phyloP scores from a whole-genome alignment of 108 stramenopile genomes.

The Fragilariopsis cylindrus region DNA sequence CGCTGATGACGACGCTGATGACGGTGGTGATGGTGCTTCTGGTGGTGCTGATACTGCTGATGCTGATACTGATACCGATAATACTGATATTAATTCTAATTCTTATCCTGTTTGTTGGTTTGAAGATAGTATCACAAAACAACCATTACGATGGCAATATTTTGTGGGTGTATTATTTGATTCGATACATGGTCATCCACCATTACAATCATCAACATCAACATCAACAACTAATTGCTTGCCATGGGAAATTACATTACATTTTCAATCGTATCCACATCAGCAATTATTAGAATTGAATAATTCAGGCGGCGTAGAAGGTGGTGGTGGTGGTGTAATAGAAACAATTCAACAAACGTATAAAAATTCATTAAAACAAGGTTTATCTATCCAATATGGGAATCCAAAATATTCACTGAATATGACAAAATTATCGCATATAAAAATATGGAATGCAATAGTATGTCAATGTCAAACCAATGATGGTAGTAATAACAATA shows the following conservation, averaged over 20 bases:
- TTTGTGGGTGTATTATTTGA: conserved; percentile 81
- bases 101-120: conserved; percentile 79
- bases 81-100: background rate
- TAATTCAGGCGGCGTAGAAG: conserved; percentile 12
- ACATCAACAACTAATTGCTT: conserved; percentile 8
- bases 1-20: background rate
- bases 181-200: conserved; percentile 1
- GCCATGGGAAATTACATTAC: conserved; percentile 80
- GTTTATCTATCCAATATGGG: conserved; percentile 68
- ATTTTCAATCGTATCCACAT: conserved; percentile 74
- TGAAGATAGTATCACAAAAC: conserved; percentile 69
- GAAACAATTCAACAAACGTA: conserved; percentile 49
- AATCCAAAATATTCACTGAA: conserved; percentile 64
- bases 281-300: conserved; percentile 56
- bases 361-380: conserved; percentile 86
- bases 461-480: conserved; percentile 40
- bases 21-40: background rate
- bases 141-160: conserved; percentile 77
- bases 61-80: too few relatives aligned
- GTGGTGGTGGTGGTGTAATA: conserved; percentile 20
- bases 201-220: background rate
- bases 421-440: conserved; percentile 65
- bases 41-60: too few relatives aligned
- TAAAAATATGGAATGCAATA: conserved; percentile 70
- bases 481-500: background rate